Conservation (phyloP, 139 green algal genomes). For the Haematococcus lacustris region DNA sequence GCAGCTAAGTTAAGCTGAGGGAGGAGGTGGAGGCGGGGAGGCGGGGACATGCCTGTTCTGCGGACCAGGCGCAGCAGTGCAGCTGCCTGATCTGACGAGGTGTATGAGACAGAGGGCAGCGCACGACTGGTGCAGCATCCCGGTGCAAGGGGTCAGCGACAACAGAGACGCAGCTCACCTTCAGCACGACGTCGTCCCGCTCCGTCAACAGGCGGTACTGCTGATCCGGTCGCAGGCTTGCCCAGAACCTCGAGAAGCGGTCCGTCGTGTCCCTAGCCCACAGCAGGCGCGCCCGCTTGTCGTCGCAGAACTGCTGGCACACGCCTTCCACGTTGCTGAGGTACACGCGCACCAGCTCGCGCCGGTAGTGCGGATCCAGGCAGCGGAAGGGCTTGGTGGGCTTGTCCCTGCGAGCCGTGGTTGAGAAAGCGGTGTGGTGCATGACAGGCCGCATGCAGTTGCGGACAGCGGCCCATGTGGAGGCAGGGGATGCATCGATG, state of each 20-base stretch:
- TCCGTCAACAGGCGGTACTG: conserved; percentile 50
- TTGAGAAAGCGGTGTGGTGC: not conserved
- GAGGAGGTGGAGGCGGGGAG: no score
- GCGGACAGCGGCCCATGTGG: no score
- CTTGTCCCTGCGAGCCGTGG: conserved; percentile 65
- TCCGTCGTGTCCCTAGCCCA: conserved; percentile 46
- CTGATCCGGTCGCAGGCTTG: conserved; percentile 26
- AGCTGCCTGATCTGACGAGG: no score
- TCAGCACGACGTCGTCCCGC: conserved; percentile 67
- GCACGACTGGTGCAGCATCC: no score
- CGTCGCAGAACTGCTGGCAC: conserved; percentile 87
- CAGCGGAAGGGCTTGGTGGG: conserved; percentile 79
- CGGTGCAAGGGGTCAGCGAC: no score
- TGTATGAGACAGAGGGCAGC: no score
- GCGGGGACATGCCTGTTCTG: no score
- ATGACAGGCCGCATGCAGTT: no score
- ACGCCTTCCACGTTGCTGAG: conserved; percentile 96
- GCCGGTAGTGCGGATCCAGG: conserved; percentile 90
- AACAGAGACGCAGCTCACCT: conserved; percentile 53
- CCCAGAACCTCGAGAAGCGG: conserved; percentile 68
- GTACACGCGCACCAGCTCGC: conserved; percentile 96
- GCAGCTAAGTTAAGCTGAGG: no score
- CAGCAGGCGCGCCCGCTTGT: conserved; percentile 67
- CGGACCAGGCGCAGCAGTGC: no score
- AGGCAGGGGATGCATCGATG: no score